Conservation (phyloP, 2,329 filamentous ascomycete species). For the Cyphellophora attinorum region DNA sequence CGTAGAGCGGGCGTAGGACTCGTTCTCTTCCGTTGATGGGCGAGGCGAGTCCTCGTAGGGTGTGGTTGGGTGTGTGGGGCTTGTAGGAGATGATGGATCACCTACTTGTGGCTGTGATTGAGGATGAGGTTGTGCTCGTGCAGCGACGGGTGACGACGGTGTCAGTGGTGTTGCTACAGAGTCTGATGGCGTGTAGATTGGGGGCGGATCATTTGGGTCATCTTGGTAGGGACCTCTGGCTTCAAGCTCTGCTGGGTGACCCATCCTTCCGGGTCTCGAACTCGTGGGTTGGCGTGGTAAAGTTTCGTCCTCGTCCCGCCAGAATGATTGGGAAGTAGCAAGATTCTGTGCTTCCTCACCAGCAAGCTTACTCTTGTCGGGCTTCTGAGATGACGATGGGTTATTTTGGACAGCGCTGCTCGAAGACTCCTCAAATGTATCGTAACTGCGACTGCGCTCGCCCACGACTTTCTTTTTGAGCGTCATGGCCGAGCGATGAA, state of each 20-base stretch:
- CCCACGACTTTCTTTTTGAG: constrained; percentile 11
- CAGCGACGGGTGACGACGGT: constrained; percentile 7
- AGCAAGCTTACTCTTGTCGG: constrained; percentile 14
- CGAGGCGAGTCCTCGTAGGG: not conserved
- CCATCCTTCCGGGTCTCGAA: no score
- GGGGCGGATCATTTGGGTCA: constrained; percentile 14
- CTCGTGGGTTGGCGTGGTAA: no score
- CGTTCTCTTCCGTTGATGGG: not conserved
- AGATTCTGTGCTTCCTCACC: constrained; percentile 13
- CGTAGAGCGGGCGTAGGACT: not conserved
- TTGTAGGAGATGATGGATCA: not conserved
- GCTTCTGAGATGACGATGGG: no score
- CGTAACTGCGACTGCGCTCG: constrained; percentile 13
- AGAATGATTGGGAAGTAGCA: constrained; percentile 13
- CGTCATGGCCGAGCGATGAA: constrained; percentile 8
- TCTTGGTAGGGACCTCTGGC: constrained; percentile 5
- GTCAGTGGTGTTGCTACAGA: constrained; percentile 6
- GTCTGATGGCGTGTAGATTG: constrained; percentile 13
- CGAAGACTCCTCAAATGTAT: constrained; percentile 7
- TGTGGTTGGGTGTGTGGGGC: no score
- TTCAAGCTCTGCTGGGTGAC: no score
- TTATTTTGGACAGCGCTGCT: no score
- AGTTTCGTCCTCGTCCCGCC: constrained; percentile 15
- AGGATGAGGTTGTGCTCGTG: constrained; percentile 7
- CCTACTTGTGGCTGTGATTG: no score